These are phyloP conservation scores for Sporobolomyces phaffii DNA, from an alignment of 768 basidiomycete species.

Conservation along the genomic window DNA sequence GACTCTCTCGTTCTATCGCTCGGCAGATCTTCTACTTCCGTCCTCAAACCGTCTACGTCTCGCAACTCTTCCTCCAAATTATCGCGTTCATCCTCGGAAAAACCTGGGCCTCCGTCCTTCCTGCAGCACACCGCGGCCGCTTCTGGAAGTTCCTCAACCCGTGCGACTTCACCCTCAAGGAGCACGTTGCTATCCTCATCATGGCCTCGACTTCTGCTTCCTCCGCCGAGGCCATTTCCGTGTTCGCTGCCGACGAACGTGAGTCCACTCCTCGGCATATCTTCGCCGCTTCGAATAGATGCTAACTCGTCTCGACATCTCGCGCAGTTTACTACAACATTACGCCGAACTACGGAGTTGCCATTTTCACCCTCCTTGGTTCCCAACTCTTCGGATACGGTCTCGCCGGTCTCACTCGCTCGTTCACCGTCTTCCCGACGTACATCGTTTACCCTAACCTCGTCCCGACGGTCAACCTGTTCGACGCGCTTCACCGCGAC, in stretches of 20 bases:
- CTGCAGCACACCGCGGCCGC: slow-evolving; percentile 38
- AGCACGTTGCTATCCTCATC: slow-evolving; percentile 37
- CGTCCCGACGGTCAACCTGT: slow-evolving; percentile 35
- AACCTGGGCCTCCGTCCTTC: slow-evolving; percentile 36
- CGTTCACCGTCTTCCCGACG: slow-evolving; percentile 41
- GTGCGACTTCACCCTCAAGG: slow-evolving; percentile 45
- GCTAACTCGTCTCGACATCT: background rate
- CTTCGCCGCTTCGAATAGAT: background rate
- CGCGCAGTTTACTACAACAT: slow-evolving; percentile 39
- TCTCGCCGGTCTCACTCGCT: slow-evolving; percentile 40
- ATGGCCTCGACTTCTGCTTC: slow-evolving; percentile 30
- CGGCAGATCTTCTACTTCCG: slow-evolving; percentile 51
- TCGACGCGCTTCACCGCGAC: slow-evolving; percentile 44
- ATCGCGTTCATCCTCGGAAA: slow-evolving; percentile 44
- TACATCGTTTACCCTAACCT: slow-evolving; percentile 37
- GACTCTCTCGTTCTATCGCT: slow-evolving; percentile 23
- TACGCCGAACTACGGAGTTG: slow-evolving; percentile 43
- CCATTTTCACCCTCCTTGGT: slow-evolving; percentile 44
- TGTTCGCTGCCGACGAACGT: slow-evolving; percentile 32
- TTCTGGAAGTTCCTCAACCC: slow-evolving; percentile 45
- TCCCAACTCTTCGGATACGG: slow-evolving; percentile 45
- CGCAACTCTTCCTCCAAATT: slow-evolving; percentile 45
- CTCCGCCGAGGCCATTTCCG: slow-evolving; percentile 30
- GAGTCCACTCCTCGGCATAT: background rate
- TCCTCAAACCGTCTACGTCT: slow-evolving; percentile 43